phyloP scores from a whole-genome alignment of 1,284 basidiomycete species.

The Singerocomus inundabilis region DNA sequence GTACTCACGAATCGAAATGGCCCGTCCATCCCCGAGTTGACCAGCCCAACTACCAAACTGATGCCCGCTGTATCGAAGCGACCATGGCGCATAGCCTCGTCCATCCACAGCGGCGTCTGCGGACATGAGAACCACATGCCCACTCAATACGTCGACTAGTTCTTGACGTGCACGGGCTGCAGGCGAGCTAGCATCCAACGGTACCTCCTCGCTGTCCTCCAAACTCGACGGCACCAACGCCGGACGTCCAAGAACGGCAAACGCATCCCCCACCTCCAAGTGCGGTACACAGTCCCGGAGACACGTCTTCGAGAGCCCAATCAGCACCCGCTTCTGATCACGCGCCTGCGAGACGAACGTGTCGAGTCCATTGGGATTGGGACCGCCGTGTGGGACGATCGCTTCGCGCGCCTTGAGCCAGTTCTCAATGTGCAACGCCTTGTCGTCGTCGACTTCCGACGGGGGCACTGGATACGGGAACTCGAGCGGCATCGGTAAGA shows the following conservation, averaged over 20 bases:
- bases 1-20: constrained; percentile 80
- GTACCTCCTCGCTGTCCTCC: constrained; percentile 29
- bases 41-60: constrained; percentile 95
- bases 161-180: constrained; percentile 56
- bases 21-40: constrained; percentile 95
- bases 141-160: constrained; percentile 79
- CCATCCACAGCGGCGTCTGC: constrained; percentile 36
- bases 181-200: no score
- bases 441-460: no score
- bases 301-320: constrained; percentile 68
- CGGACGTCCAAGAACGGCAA: constrained; percentile 58
- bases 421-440: constrained; percentile 63
- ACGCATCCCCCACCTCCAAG: constrained; percentile 84
- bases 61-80: constrained; percentile 84
- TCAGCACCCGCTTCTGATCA: constrained; percentile 60
- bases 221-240: constrained; percentile 39
- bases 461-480: constrained; percentile 86
- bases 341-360: constrained; percentile 54
- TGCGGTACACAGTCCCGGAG: constrained; percentile 79
- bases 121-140: constrained; percentile 71
- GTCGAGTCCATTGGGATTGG: constrained; percentile 25
- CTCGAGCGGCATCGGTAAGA: constrained; percentile 77
- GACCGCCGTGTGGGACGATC: constrained; percentile 30
- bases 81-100: constrained; percentile 79
- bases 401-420: constrained; percentile 71